phyloP scores from a whole-genome alignment of 371 early-diverging fungal species.

The Mortierella sp. region DNA sequence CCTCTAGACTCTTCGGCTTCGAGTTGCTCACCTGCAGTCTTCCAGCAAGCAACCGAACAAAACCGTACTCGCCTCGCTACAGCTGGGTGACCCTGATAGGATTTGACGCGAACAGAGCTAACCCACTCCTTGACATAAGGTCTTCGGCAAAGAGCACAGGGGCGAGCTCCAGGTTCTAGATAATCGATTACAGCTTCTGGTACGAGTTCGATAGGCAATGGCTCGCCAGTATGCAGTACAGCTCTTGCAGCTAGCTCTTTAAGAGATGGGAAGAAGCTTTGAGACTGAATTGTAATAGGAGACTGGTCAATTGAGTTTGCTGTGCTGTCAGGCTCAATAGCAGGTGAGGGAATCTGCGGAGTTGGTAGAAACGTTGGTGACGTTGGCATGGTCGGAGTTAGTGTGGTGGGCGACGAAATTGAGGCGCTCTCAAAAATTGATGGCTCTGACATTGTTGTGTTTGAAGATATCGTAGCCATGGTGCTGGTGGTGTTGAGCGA shows the following conservation, averaged over 20 bases:
- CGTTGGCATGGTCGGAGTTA: background rate
- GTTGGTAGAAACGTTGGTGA: conserved; percentile 6
- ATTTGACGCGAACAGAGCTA: conserved; percentile 70
- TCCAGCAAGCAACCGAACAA: conserved; percentile 68
- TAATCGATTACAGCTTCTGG: conserved; percentile 62
- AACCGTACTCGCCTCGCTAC: conserved; percentile 71
- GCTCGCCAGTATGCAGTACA: conserved; percentile 22
- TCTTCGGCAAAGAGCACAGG: conserved; percentile 63
- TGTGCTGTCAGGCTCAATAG: background rate
- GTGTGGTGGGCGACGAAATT: conserved; percentile 6
- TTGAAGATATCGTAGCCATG: conserved; percentile 25
- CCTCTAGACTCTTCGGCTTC: conserved; percentile 34
- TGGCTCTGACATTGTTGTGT: conserved; percentile 15
- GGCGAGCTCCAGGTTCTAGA: conserved; percentile 60
- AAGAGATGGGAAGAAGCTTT: conserved; percentile 45
- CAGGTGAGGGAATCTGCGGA: background rate
- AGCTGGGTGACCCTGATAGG: conserved; percentile 71
- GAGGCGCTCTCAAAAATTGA: conserved; percentile 32
- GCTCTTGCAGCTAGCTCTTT: conserved; percentile 38
- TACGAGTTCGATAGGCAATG: conserved; percentile 38
- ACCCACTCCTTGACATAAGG: conserved; percentile 76
- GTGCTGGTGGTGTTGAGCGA: conserved; percentile 14
- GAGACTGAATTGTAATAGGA: conserved; percentile 28
- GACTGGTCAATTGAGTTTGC: conserved; percentile 42
- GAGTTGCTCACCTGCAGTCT: conserved; percentile 41